Evolutionary conservation across 2,329 filamentous ascomycete species (phyloP), one percentile per base, ranked within the genome.

Genomic region (Aureobasidium namibiae): DNA sequence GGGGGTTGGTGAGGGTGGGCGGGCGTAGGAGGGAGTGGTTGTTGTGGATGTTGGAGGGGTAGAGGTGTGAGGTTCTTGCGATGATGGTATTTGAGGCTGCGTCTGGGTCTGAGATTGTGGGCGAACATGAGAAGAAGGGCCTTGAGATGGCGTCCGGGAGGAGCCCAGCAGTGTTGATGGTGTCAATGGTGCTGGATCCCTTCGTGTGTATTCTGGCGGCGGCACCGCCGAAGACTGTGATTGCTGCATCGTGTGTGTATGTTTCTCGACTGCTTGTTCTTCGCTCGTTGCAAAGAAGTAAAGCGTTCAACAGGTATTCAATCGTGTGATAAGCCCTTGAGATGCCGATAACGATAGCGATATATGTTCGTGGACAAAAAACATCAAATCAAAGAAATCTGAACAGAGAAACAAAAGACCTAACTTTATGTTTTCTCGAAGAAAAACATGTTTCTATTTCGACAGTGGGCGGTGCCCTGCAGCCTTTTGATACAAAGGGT

Each of bases 1-100:
- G 16, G 54, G 54, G 3, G 54, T 41, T 14, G 44, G 54, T 24
- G 54, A 58, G 9, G 54, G 54, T n/a, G 54, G 54, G 9, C 54
- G 54, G 2, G 29, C 41, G 16, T 56, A 56, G 39, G 42, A 26
- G 33, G 29, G 14, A 2, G 9, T 36, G 16, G 23, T 13, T 11
- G 26, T 48, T 34, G 54, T 16, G 18, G 31, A 14, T 56, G 52
- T 18, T 9, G 52, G 8, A 13, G 36, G 24, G 11, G 9, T 16
- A 16, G 38, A 14, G 9, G 46, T n/a, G 14, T 52, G 41, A n/a
- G 29, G 24, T 16, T 53, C 36, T 14, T 13, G 24, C 2, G n/a
- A 5, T 31, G 49, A 14, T 21, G 36, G 5, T 39, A 23, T 9
- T 1, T 18, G 24, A 4, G 49, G 16, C 8, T 31, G 34, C 6